Base-by-base conservation (phyloP, 1,284 basidiomycete genomes). In the Xerocomus cyaneibrunnescens region DNA sequence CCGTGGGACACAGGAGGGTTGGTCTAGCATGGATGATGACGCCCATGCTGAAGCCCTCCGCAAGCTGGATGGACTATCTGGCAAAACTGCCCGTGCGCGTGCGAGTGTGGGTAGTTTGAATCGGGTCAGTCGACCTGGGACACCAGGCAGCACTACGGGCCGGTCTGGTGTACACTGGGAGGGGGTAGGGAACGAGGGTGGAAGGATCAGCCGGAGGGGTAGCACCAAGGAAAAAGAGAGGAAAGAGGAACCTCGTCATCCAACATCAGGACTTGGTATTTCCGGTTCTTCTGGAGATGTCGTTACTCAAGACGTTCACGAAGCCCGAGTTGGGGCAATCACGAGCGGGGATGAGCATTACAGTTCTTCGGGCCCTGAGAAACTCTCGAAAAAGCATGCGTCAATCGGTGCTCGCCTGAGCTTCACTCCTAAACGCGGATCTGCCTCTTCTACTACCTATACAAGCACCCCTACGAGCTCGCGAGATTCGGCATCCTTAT, bases 31-130 rank as follows among this genome's bases (percentile, higher is more conserved):
- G 59, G 87, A 89, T 64, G 91, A 96, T 62, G 87, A 93, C 56
- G 87, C 87, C 16, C 95, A 96, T 2, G 89, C 85, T 4, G 94
- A 97, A 65, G 93, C 93, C 5, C 77, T 99, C 44, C 84, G 95
- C 49, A 97, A 97, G 72, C 74, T 99, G 22, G 97, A 99, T 63
- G 96, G 96, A 1, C 71, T 98, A 13, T 83, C 85, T 4, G 84
- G 83, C 7, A 92, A 90, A 59, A 85, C 78, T 35, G 81, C 85
- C 17, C 80, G 80, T 48, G 78, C 79, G 14, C 77, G 83, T 54
- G 83, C 85, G 8, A 87, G 87, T 61, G 72, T 88, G 46, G 76
- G 81, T 40, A 83, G 83, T 55, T 77, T 87, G 54, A 81, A 81
- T 55, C 77, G 81, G 38, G 78, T 78, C 35, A 92, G 89, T 66